phyloP scores from a whole-genome alignment of 164 flowering plant species.

The Stephania japonica region DNA sequence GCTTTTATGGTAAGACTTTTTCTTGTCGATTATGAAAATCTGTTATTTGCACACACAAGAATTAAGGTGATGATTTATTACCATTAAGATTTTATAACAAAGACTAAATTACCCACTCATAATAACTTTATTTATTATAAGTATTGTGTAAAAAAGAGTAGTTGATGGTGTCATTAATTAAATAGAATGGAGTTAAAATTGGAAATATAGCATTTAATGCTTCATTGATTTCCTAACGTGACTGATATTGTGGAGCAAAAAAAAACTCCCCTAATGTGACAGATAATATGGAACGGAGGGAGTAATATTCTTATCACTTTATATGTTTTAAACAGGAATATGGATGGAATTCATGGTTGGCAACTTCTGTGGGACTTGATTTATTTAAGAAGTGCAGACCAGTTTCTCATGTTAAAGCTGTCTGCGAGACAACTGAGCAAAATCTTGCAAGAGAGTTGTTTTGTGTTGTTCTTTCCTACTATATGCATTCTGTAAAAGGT shows the following conservation, averaged over 20 bases:
- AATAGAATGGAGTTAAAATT: too few species aligned
- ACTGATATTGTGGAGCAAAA: too few species aligned
- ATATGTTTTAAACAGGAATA: conserved; percentile 50
- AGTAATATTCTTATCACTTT: conserved; percentile 15
- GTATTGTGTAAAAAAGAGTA: too few species aligned
- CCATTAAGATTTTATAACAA: too few species aligned
- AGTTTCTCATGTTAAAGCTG: conserved; percentile 23
- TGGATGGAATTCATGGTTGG: conserved; percentile 93
- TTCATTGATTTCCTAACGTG: too few species aligned
- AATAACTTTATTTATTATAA: too few species aligned
- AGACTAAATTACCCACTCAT: too few species aligned
- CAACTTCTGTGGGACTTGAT: conserved; percentile 53
- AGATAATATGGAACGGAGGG: too few species aligned
- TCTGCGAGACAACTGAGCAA: conserved; percentile 41
- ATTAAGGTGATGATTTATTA: too few species aligned
- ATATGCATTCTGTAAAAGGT: conserved; percentile 68
- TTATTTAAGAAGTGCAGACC: conserved; percentile 52
- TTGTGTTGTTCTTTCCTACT: conserved; percentile 75
- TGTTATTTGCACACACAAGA: not conserved
- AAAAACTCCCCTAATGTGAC: too few species aligned
- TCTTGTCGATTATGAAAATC: conserved; percentile 2
- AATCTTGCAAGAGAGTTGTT: conserved; percentile 52
- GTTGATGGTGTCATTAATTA: too few species aligned
- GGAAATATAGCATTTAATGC: too few species aligned
- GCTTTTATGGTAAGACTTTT: conserved; percentile 73